Conservation (phyloP, 768 basidiomycete species). For the Hericium rajendrae region DNA sequence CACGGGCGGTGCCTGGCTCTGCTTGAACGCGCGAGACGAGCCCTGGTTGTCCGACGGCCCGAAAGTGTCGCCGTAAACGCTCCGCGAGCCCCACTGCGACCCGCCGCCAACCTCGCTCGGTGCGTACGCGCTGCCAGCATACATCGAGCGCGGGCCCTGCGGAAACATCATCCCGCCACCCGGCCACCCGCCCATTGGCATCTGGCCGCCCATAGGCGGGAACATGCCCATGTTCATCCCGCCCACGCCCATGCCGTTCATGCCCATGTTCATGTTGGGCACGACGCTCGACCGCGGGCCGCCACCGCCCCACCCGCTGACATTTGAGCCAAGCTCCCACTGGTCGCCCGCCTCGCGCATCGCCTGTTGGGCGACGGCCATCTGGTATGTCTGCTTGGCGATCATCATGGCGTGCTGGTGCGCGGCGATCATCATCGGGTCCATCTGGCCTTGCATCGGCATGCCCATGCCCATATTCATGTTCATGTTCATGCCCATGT, state of each 20-base stretch:
- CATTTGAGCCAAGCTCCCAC: slow-evolving; percentile 73
- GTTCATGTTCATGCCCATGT: slow-evolving; percentile 20
- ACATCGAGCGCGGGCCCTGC: slow-evolving; percentile 41
- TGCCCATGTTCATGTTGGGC: slow-evolving; percentile 17
- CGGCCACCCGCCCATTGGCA: slow-evolving; percentile 35
- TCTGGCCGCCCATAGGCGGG: slow-evolving; percentile 10
- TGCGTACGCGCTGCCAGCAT: slow-evolving; percentile 60
- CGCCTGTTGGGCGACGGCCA: slow-evolving; percentile 85
- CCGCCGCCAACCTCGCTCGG: slow-evolving; percentile 29
- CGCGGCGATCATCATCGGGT: slow-evolving; percentile 36
- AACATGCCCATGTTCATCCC: slow-evolving; percentile 15
- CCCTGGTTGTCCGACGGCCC: slow-evolving; percentile 17
- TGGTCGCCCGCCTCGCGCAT: slow-evolving; percentile 84
- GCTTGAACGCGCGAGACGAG: slow-evolving; percentile 14
- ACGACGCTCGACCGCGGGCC: slow-evolving; percentile 19
- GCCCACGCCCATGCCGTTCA: slow-evolving; percentile 16
- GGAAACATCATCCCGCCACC: slow-evolving; percentile 44
- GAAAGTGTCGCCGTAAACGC: slow-evolving; percentile 54
- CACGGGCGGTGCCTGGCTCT: slow-evolving; percentile 2
- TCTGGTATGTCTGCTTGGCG: slow-evolving; percentile 85
- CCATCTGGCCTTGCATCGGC: neutral
- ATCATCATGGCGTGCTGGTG: slow-evolving; percentile 84
- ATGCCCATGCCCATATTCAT: slow-evolving; percentile 14
- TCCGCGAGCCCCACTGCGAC: slow-evolving; percentile 36
- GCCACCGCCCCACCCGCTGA: slow-evolving; percentile 22